Conservation (phyloP, 805 yeast genomes). For the Pichia heedii region DNA sequence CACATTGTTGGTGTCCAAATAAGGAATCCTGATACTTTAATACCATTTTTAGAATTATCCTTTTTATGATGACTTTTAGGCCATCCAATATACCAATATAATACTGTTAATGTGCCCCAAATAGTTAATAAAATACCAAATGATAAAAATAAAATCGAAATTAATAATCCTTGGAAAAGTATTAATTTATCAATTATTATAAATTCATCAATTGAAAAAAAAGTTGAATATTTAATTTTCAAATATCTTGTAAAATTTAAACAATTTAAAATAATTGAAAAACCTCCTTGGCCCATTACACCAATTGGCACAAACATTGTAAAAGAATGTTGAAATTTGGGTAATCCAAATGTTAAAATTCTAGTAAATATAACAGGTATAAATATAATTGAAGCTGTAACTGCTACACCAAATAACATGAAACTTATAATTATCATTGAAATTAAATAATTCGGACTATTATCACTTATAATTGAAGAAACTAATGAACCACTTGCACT, state of each 20-base stretch:
- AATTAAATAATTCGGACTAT: conserved; percentile 25
- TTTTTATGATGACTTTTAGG: conserved; percentile 1
- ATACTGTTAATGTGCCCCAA: conserved; percentile 9
- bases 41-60: background rate
- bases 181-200: background rate
- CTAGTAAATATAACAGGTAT: conserved; percentile 58
- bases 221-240: background rate
- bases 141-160: conserved; percentile 24
- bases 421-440: conserved; percentile 46
- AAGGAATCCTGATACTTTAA: background rate
- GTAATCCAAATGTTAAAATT: conserved; percentile 48
- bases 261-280: conserved; percentile 38
- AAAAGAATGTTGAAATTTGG: conserved; percentile 45
- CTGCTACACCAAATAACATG: conserved; percentile 63
- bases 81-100: conserved; percentile 13
- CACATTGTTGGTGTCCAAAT: conserved; percentile 52
- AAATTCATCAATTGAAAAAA: background rate
- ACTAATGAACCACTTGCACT: conserved; percentile 62
- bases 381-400: conserved; percentile 23
- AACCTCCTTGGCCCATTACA: conserved; percentile 79
- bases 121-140: conserved; percentile 32
- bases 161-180: conserved; percentile 11
- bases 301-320: conserved; percentile 77
- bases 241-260: conserved; percentile 14
- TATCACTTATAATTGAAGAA: conserved; percentile 26